Base-by-base conservation (phyloP, 495 filamentous ascomycete species). In the Bacidia gigantensis region DNA sequence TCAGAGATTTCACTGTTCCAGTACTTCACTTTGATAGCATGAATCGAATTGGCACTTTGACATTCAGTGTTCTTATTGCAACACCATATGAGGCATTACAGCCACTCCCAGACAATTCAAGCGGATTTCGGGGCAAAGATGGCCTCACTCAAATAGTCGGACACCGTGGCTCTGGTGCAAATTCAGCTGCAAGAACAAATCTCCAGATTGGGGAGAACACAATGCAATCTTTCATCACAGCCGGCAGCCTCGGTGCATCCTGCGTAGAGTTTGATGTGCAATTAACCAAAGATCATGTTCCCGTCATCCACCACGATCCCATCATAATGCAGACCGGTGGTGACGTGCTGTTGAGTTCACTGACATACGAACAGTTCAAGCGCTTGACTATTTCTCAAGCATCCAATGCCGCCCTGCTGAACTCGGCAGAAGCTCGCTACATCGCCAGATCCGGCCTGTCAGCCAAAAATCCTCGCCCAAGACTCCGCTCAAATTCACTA, bases 391-490 rank as follows among this genome's bases (percentile, higher is more conserved):
- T 56, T 26, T 53, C 53, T 38, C 60, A 71, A 47, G 53, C 45
- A 5, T 46, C 53, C 11, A 20, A 18, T 11, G 11, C 14, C n/a
- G 53, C 42, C 0, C 81, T 81, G 0, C 86, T 87, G 60, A 45
- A 14, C 40, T 32, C 17, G 11, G 48, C 40, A 23, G 38, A 51
- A 24, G 21, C n/a, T n/a, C 23, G 48, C 24, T 51, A 51, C 79
- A 82, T 1, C 86, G 83, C 0, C 67, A 86, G 17, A 76, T 85
- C 64, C 80, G 86, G 57, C 78, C 84, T 58, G 83, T 87, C 67
- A 69, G 70, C 53, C 75, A 79, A 60, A 57, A 35, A n/a, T n/a
- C 14, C 60, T 58, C 40, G 44, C 20, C 18, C 26, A 32, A 58
- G 42, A 49, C 48, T 23, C 17, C 54, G 55, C 20, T 60, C 59